Conservation (phyloP, 495 filamentous ascomycete genomes). For the Cairneyella variabilis region DNA sequence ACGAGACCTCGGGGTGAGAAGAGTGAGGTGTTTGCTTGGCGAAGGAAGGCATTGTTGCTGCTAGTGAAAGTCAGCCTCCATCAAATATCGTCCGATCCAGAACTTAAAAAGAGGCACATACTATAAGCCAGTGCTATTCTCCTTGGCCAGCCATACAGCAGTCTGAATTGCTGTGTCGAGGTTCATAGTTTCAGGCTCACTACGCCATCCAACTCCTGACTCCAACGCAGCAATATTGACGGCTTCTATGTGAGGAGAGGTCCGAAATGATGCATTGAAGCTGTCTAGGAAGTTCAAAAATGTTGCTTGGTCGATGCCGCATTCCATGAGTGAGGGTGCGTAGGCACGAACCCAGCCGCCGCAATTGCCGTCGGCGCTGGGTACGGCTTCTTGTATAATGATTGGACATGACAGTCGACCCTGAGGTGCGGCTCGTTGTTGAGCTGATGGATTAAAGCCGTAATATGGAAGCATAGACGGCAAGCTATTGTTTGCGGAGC, state of each 20-base stretch:
- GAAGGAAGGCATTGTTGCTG: background rate
- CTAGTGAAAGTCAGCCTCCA: background rate
- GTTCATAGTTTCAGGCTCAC: background rate
- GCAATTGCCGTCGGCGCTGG: background rate
- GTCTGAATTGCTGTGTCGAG: background rate
- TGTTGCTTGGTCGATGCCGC: no score
- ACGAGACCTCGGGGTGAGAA: background rate
- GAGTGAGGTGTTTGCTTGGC: background rate
- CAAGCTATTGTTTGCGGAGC: no score
- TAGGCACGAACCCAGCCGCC: no score
- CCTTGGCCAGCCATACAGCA: no score
- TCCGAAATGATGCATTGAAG: no score
- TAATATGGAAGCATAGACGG: no score
- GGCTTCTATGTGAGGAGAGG: background rate
- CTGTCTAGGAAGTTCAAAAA: no score
- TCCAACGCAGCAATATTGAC: constrained; percentile 9
- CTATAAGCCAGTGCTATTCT: no score
- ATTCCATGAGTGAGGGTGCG: no score
- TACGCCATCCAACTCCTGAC: background rate
- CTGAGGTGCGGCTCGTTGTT: background rate
- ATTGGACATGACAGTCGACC: background rate
- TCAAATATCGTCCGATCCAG: background rate
- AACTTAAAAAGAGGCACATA: no score
- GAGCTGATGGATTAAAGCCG: background rate
- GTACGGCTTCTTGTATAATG: background rate